Conservation (phyloP, 2,329 filamentous ascomycete genomes). For the Pseudogymnoascus sp. region DNA sequence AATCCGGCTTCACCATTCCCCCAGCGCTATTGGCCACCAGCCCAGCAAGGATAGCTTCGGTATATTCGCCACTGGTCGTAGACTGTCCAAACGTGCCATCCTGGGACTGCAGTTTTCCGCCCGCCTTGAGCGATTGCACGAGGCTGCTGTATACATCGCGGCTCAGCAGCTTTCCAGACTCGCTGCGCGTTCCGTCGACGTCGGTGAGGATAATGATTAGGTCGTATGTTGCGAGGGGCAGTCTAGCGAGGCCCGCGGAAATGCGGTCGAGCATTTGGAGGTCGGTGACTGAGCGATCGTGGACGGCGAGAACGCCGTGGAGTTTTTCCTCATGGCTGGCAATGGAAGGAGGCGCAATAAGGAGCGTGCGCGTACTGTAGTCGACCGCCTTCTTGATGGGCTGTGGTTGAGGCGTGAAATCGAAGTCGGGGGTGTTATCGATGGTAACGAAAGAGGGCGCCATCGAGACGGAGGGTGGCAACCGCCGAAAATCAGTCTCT, state of each 20-base stretch:
- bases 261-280: slow-evolving; percentile 97
- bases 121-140: slow-evolving; percentile 61
- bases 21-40: slow-evolving; percentile 51
- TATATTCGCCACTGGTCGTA: slow-evolving; percentile 41
- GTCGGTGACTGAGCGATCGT: slow-evolving; percentile 72
- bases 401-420: slow-evolving; percentile 12
- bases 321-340: slow-evolving; percentile 77
- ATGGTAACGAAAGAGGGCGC: slow-evolving; percentile 23
- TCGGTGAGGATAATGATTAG: slow-evolving; percentile 76
- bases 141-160: slow-evolving; percentile 62
- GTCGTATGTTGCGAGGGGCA: slow-evolving; percentile 74
- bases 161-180: slow-evolving; percentile 57
- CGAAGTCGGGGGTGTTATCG: slow-evolving; percentile 26
- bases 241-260: slow-evolving; percentile 67
- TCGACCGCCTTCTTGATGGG: slow-evolving; percentile 10
- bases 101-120: slow-evolving; percentile 61
- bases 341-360: slow-evolving; percentile 85
- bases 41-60: slow-evolving; percentile 80
- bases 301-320: slow-evolving; percentile 58
- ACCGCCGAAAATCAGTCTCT: background rate
- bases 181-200: slow-evolving; percentile 54
- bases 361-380: slow-evolving; percentile 49
- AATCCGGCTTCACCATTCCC: slow-evolving; percentile 67
- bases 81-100: slow-evolving; percentile 50
- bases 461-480: slow-evolving; percentile 15